phyloP scores from a whole-genome alignment of 768 basidiomycete genomes.

The Auricularia cornea region DNA sequence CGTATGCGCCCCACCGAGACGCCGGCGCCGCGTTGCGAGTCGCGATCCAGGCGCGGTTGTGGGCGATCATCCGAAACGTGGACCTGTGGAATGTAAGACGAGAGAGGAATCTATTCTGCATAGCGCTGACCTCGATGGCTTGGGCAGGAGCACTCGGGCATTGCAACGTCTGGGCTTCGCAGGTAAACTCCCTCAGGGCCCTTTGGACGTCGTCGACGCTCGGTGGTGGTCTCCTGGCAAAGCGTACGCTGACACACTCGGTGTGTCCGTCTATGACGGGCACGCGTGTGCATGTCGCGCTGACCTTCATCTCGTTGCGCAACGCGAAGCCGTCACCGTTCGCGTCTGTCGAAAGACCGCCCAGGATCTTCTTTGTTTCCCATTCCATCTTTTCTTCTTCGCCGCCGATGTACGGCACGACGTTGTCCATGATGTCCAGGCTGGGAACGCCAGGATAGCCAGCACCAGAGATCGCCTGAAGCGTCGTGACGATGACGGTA shows the following conservation, averaged over 20 bases:
- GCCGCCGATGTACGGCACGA: slow-evolving; percentile 88
- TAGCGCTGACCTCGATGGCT: slow-evolving; percentile 52
- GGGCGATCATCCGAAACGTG: slow-evolving; percentile 90
- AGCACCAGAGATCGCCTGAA: slow-evolving; percentile 95
- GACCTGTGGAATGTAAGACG: too few relatives aligned
- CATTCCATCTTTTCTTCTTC: slow-evolving; percentile 96
- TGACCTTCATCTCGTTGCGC: slow-evolving; percentile 50
- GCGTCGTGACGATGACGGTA: slow-evolving; percentile 82
- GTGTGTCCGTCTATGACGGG: slow-evolving; percentile 95
- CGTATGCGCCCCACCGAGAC: slow-evolving; percentile 87
- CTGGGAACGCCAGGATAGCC: slow-evolving; percentile 93
- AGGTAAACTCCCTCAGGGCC: slow-evolving; percentile 64
- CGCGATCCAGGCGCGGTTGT: slow-evolving; percentile 87
- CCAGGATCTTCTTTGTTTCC: slow-evolving; percentile 97
- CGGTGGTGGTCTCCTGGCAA: slow-evolving; percentile 70
- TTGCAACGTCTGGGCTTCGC: slow-evolving; percentile 63
- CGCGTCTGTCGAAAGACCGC: slow-evolving; percentile 50
- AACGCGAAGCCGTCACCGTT: not conserved
- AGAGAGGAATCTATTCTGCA: too few relatives aligned
- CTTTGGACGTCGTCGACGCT: slow-evolving; percentile 81
- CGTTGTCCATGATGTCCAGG: slow-evolving; percentile 91
- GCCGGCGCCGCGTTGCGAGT: slow-evolving; percentile 84
- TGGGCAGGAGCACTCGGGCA: slow-evolving; percentile 82
- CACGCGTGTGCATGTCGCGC: slow-evolving; percentile 90
- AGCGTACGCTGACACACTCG: slow-evolving; percentile 81